phyloP scores from a whole-genome alignment of 768 basidiomycete genomes.

The Lentinula boryana region DNA sequence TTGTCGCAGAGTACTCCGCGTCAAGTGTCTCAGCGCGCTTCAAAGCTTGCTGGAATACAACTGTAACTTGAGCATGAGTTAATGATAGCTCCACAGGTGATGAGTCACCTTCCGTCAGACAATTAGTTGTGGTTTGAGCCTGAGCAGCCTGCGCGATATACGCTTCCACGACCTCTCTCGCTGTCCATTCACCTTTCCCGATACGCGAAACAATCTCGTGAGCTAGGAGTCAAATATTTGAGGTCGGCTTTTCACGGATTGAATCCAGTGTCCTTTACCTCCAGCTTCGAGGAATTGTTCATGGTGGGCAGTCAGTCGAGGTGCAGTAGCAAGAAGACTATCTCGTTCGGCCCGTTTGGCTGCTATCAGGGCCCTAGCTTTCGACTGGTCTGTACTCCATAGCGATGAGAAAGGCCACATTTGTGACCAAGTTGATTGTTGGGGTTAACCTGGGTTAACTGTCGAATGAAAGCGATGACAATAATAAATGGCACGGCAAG shows the following conservation, averaged over 20 bases:
- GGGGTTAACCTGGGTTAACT: background rate
- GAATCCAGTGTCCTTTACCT: background rate
- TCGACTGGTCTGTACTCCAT: background rate
- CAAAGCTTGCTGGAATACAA: constrained; percentile 66
- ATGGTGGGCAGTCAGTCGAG: background rate
- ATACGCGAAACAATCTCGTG: constrained; percentile 39
- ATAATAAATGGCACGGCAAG: too few relatives aligned
- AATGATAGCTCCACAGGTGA: background rate
- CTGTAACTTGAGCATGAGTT: constrained; percentile 26
- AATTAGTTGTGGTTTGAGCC: constrained; percentile 66
- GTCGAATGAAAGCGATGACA: background rate
- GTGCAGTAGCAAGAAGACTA: background rate
- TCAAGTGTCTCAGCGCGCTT: constrained; percentile 62
- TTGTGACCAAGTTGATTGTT: background rate
- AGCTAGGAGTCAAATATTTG: constrained; percentile 15
- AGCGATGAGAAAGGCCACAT: background rate
- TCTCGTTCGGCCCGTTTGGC: constrained; percentile 1
- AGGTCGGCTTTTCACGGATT: background rate
- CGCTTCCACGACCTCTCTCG: constrained; percentile 34
- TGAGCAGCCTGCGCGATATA: constrained; percentile 38
- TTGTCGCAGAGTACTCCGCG: constrained; percentile 51
- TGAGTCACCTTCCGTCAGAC: constrained; percentile 68
- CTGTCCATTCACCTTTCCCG: constrained; percentile 35
- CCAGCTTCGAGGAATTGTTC: background rate
- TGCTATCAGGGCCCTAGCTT: background rate